Evolutionary conservation across 257 asterid genomes (phyloP).

Genomic region (Verbena officinalis): DNA sequence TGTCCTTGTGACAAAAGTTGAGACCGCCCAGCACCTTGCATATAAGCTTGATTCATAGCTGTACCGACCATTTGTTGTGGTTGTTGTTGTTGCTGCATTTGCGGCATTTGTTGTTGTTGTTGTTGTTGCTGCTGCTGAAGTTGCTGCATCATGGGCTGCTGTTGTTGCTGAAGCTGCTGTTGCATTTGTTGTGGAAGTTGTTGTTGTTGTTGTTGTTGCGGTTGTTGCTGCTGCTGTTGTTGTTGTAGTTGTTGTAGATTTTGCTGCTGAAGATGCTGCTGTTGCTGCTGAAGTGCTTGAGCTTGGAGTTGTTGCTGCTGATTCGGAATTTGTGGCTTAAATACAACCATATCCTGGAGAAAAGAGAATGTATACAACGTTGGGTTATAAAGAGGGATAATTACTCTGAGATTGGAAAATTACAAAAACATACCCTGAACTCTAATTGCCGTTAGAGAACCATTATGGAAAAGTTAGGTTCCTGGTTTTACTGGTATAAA

Average conservation of each 20-base stretch:
- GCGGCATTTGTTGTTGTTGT: slow-evolving; percentile 49
- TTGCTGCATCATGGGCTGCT: slow-evolving; percentile 34
- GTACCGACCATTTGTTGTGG: slow-evolving; percentile 65
- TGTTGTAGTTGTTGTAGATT: slow-evolving; percentile 1
- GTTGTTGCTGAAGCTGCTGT: slow-evolving; percentile 43
- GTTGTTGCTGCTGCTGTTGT: slow-evolving; percentile 45
- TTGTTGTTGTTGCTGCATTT: slow-evolving; percentile 45
- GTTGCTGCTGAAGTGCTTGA: slow-evolving; percentile 46
- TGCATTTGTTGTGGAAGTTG: slow-evolving; percentile 44
- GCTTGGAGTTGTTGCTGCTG: slow-evolving; percentile 50
- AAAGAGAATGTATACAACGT: not conserved
- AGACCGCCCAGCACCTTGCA: slow-evolving; percentile 72
- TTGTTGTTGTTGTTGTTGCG: slow-evolving; percentile 31
- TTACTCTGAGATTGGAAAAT: no score
- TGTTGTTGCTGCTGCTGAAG: slow-evolving; percentile 42
- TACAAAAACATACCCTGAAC: no score
- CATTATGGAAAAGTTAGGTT: no score
- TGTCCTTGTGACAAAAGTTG: slow-evolving; percentile 77
- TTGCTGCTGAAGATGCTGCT: slow-evolving; percentile 35
- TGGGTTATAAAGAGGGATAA: no score
- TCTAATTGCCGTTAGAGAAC: no score
- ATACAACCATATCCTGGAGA: slow-evolving; percentile 83
- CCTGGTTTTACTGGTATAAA: no score
- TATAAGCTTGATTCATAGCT: slow-evolving; percentile 63
- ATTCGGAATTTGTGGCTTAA: slow-evolving; percentile 73